These are phyloP conservation scores for Penicillium aurantiogriseum DNA, from an alignment of 2,329 filamentous ascomycete species.

Conservation along the genomic window DNA sequence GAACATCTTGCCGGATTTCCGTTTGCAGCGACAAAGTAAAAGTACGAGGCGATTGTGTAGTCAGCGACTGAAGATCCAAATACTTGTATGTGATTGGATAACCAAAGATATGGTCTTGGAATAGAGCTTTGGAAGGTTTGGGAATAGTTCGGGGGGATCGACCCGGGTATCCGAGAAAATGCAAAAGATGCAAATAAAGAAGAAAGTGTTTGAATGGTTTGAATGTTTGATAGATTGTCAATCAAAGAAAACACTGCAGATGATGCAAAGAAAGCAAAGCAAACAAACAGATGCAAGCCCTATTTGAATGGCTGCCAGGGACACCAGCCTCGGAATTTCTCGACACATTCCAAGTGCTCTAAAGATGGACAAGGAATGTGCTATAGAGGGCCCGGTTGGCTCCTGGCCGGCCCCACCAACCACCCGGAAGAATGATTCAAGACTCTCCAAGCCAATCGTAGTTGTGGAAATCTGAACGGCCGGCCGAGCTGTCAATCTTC, in stretches of 20 bases:
- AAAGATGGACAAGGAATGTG: constrained; percentile 38
- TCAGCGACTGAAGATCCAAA: constrained; percentile 24
- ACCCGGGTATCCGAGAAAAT: constrained; percentile 19
- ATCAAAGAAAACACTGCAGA: constrained; percentile 42
- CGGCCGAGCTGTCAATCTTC: constrained; percentile 27
- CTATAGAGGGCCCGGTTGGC: constrained; percentile 23
- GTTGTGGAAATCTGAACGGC: constrained; percentile 15
- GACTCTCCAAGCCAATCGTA: constrained; percentile 28
- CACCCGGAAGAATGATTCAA: constrained; percentile 25
- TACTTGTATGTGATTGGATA: constrained; percentile 33
- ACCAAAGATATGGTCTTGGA: constrained; percentile 14
- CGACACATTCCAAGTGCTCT: constrained; percentile 35
- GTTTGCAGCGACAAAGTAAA: constrained; percentile 35
- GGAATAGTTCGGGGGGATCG: constrained; percentile 20
- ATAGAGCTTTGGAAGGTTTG: constrained; percentile 23
- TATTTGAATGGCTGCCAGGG: constrained; percentile 39
- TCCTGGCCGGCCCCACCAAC: constrained; percentile 20
- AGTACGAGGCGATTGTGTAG: constrained; percentile 8
- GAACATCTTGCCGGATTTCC: constrained; percentile 51
- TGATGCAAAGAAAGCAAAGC: constrained; percentile 44
- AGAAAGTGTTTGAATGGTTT: constrained; percentile 9
- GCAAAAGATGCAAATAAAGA: constrained; percentile 27
- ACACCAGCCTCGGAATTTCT: constrained; percentile 39
- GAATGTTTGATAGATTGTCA: constrained; percentile 39
- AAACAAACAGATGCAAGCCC: constrained; percentile 41